A percentile compares a stretch with the other conserved stretches of the same genome.
Evolutionary conservation across 768 basidiomycete genomes (phyloP).

Genomic region (Serendipita indica): DNA sequence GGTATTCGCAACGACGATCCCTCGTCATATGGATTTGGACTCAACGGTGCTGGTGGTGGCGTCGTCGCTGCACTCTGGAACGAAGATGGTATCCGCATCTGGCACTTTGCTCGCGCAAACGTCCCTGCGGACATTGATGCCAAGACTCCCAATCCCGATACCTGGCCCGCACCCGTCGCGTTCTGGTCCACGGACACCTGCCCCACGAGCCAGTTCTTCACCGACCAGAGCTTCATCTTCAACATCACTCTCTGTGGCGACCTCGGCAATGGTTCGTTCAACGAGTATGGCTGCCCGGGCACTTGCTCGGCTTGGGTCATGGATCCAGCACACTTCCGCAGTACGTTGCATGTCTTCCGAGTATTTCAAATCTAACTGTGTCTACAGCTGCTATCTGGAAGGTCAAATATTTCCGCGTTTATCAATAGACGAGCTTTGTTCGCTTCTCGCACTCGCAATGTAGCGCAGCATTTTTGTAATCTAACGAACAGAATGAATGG

Average conservation of each 20-base stretch:
- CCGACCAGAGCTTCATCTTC: constrained; percentile 13
- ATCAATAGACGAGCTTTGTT: background rate
- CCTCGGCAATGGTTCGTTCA: background rate
- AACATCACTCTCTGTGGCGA: constrained; percentile 10
- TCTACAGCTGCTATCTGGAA: constrained; percentile 4
- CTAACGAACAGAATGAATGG: background rate
- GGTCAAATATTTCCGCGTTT: constrained; percentile 8
- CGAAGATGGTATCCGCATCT: constrained; percentile 25
- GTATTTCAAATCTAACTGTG: background rate
- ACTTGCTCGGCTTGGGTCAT: constrained; percentile 29
- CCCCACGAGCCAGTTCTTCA: constrained; percentile 12
- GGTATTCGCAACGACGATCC: constrained; percentile 24
- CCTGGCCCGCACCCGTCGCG: constrained; percentile 14
- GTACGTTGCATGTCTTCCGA: background rate
- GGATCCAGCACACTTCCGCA: constrained; percentile 40
- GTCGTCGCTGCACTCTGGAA: constrained; percentile 30
- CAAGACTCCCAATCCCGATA: constrained; percentile 11
- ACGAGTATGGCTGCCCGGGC: constrained; percentile 20
- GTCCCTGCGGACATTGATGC: constrained; percentile 12
- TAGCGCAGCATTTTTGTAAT: background rate
- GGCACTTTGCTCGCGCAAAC: constrained; percentile 13
- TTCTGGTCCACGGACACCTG: constrained; percentile 10
- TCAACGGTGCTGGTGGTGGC: constrained; percentile 32
- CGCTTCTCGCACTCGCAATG: background rate
- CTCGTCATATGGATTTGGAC: constrained; percentile 28